Evolutionary conservation across 179 eudicot species (phyloP), one percentile per base, ranked within the genome.

Genomic region (Dionaea muscipula): DNA sequence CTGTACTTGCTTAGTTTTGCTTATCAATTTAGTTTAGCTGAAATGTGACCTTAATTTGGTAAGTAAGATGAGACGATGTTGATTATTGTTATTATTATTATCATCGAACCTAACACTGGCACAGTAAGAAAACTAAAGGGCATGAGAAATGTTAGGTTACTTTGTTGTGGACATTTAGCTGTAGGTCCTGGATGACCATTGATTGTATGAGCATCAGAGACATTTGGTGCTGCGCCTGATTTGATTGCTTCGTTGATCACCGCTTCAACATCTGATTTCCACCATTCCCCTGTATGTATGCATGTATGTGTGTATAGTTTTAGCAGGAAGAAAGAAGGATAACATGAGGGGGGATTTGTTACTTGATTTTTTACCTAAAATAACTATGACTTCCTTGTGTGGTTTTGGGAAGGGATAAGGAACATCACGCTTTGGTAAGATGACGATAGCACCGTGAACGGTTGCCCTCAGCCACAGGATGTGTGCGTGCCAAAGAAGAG

Each of bases 351-450:
- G 15, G 2, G 2, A 7, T 10, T 38, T 10, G 11, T 3, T 8
- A 10, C 2, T 38, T n/a, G 3, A 16, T 8, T 3, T 19, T 51
- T 20, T 45, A 72, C 76, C 72, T 38, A 72, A 52, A 21, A 72
- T 53, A 11, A 72, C 41, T 10, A 63, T 51, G 15, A 37, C 21
- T 18, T 72, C 69, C 31, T 51, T 63, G 53, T 72, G 23, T 38
- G 73, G 77, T 26, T 47, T 64, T 4, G 77, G 77, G 44, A 72
- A 72, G 26, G 77, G 77, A 43, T 72, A 72, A 26, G 77, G 77
- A 18, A 68, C 70, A 1, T 67, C 67, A 7, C 9, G 67, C 16
- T 68, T 64, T 12, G 77, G 77, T 49, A 72, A 57, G 50, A 72
- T 60, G 39, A 72, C 70, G 46, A 72, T 64, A 7, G 70, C 73